Conservation (phyloP, 2,329 filamentous ascomycete species). For the Diaporthe citriasiana region DNA sequence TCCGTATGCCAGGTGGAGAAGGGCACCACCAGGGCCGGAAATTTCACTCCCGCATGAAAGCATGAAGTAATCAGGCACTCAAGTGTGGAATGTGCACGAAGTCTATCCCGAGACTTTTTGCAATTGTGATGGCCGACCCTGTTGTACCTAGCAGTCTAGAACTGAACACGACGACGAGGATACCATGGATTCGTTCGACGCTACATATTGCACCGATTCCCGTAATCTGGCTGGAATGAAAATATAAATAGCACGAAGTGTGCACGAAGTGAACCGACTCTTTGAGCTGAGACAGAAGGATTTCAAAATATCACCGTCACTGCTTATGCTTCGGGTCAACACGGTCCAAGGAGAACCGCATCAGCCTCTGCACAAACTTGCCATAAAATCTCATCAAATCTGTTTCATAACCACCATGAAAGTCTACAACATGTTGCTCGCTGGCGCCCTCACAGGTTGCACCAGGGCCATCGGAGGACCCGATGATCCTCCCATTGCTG, state of each 20-base stretch:
- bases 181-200: neutral
- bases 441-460: neutral
- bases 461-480: conserved; percentile 12
- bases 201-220: neutral
- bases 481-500: conserved; percentile 35
- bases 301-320: neutral
- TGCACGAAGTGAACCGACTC: neutral
- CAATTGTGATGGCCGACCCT: neutral
- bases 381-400: neutral
- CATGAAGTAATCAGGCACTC: neutral
- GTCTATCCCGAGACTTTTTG: neutral
- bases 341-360: no score
- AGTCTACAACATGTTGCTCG: conserved; percentile 7
- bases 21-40: neutral
- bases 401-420: conserved; percentile 11
- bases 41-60: neutral
- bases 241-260: neutral
- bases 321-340: neutral
- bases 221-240: neutral
- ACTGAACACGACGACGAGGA: neutral
- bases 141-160: no score
- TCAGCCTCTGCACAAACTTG: neutral
- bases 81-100: neutral
- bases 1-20: neutral
- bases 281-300: neutral